Evolutionary conservation across 2,329 filamentous ascomycete species (phyloP), one percentile per base, ranked within the genome.

Genomic region (Allantophomopsis lycopodina): DNA sequence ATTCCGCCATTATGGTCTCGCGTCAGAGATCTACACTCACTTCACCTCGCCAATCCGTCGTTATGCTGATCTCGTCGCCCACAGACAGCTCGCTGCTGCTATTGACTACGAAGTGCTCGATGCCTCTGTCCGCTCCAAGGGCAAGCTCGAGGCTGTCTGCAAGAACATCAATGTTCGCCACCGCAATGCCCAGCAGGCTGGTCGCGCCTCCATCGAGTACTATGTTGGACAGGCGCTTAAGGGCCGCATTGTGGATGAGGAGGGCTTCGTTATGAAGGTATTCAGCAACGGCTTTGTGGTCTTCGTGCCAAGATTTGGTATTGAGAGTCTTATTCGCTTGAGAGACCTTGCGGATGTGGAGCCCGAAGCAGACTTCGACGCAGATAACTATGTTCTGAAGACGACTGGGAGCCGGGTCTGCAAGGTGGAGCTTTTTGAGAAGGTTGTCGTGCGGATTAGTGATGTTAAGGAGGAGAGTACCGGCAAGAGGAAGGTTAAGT

Each of bases 151-250:
- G 60, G 83, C 79, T 42, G 85, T 98, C 17, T 96, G 91, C 72
- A 88, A 87, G 61, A 98, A 98, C 64, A 95, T 98, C 72, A 98
- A 98, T 60, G 79, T 91, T 42, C 80, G 91, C 7, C 91, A 98
- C 60, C 85, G 91, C 55, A 98, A 98, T 60, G 91, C 91, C 23
- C 91, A 98, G 62, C 81, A 94, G 62, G 91, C 91, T 2, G 89
- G 89, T 30, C 79, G 91, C 43, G 89, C 91, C 18, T 91, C 83
- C 50, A 88, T 98, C 46, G 88, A 94, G 51, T 98, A 96, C 65
- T 98, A 96, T 57, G 91, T 98, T 37, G 91, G 91, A 0, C 91
- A 98, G 63, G 87, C 89, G 11, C 78, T 98, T 41, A 91, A 91
- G 64, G 86, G 74, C 46, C 66, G 68, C 48, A 68, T 74, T 21